Evolutionary conservation across 108 stramenopile species (phyloP), one percentile per base, ranked within the genome.

Genomic region (Parmales sp.): DNA sequence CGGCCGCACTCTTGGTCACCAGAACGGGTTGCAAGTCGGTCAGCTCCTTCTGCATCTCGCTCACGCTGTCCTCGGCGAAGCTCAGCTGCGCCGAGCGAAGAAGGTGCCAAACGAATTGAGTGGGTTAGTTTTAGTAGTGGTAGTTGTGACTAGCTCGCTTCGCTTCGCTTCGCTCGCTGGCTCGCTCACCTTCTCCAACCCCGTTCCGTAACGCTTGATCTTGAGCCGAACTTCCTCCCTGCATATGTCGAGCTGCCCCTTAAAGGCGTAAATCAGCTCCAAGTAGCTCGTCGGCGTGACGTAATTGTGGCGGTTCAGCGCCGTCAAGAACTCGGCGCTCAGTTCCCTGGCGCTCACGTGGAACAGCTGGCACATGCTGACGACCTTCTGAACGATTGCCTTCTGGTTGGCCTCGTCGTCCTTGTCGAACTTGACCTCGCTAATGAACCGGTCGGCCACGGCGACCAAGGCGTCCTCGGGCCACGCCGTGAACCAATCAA

Each of bases 401-500:
- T 78, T 64, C 44, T 48, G 37, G 23, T 34, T 64, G 44, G 45
- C 45, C 34, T 4, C 43, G 36, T 13, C 75, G 0, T 70, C 37
- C 18, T 38, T 50, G 13, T 54, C 76, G 38, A 84, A 76, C 37
- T 70, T 45, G 28, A 84, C 71, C 26, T 63, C 68, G 8, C 54
- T 37, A 20, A 86, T 60, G 67, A 82, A 83, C 54, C 72, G 76
- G 36, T 79, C 45, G 1, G 85, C 85, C 34, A 86, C 85, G 9
- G 85, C 85, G 9, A 75, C 51, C 20, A 86, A 75, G 0, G 85
- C 81, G 18, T 86, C 85, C 5, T 45, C 65, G 8, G 85, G 85
- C 85, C 85, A 86, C 6, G 81, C 66, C 36, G 80, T 83, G 66
- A 84, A 86, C 84, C 84, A 83, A 66, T 83, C 84, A 44, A 86